Conservation (phyloP, 1,284 basidiomycete genomes). For the Tetrapyrgos nigripes region DNA sequence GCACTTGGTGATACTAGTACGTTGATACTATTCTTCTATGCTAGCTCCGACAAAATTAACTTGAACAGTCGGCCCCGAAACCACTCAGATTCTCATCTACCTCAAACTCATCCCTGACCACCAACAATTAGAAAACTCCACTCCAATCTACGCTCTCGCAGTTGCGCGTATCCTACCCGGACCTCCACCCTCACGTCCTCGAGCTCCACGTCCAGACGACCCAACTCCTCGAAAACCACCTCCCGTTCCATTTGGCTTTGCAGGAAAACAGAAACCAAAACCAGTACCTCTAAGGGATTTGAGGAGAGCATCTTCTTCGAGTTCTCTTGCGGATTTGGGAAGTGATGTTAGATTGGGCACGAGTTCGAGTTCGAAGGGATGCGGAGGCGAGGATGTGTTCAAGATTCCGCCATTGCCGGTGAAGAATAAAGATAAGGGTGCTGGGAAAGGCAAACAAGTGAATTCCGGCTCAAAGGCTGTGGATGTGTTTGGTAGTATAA, state of each 20-base stretch:
- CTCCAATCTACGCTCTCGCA: slow-evolving; percentile 39
- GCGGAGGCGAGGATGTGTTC: slow-evolving; percentile 36
- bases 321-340: slow-evolving; percentile 34
- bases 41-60: background rate
- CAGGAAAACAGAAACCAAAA: slow-evolving; percentile 35
- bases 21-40: slow-evolving; percentile 27
- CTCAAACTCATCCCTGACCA: slow-evolving; percentile 47
- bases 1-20: slow-evolving; percentile 71
- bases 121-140: slow-evolving; percentile 11
- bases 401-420: slow-evolving; percentile 57
- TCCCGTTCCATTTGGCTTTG: slow-evolving; percentile 32
- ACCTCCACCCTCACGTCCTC: slow-evolving; percentile 40
- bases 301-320: slow-evolving; percentile 4
- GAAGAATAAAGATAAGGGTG: slow-evolving; percentile 37
- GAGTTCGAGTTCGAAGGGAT: no score
- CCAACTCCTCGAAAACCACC: slow-evolving; percentile 76
- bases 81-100: slow-evolving; percentile 73
- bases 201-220: slow-evolving; percentile 75
- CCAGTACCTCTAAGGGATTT: background rate
- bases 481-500: slow-evolving; percentile 55
- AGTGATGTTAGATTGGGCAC: slow-evolving; percentile 40
- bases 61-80: slow-evolving; percentile 61
- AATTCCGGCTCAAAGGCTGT: slow-evolving; percentile 33
- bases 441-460: slow-evolving; percentile 33
- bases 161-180: slow-evolving; percentile 64